Conservation (phyloP, 345 rosid genomes). For the Arabidopsis suecica region DNA sequence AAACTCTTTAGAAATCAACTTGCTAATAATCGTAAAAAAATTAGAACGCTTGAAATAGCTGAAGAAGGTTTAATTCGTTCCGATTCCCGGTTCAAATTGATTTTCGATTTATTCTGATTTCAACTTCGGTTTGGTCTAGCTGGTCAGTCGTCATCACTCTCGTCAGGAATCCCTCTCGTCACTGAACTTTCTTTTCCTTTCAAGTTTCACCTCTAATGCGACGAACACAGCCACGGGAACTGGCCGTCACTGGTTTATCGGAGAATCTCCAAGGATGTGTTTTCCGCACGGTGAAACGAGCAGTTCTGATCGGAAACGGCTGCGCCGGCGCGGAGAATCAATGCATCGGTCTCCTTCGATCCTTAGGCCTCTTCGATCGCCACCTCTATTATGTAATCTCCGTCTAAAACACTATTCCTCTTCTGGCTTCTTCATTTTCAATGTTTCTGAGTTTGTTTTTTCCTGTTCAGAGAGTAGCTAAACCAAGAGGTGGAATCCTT, state of each 20-base stretch:
- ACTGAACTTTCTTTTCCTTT: no score
- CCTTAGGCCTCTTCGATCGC: constrained; percentile 77
- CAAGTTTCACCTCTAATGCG: constrained; percentile 34
- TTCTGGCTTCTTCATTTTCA: not conserved
- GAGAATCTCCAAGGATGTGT: constrained; percentile 35
- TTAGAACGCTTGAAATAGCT: no score
- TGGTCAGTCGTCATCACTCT: no score
- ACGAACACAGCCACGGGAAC: constrained; percentile 50
- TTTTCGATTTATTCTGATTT: no score
- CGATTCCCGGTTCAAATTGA: no score
- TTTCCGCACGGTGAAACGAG: constrained; percentile 55
- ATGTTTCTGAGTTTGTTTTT: constrained; percentile 12
- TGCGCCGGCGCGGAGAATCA: constrained; percentile 94
- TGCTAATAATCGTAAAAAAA: no score
- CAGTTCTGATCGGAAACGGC: constrained; percentile 82
- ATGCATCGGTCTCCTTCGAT: constrained; percentile 81
- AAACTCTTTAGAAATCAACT: no score
- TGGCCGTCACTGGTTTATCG: constrained; percentile 27
- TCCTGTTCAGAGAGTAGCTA: constrained; percentile 66
- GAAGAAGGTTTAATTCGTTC: no score
- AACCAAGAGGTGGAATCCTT: constrained; percentile 85
- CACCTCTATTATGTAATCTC: constrained; percentile 57
- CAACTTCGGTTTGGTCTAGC: no score
- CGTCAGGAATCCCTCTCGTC: no score
- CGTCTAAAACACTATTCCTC: not conserved